Base-by-base conservation (phyloP, 1,139 yeast genomes). In the Trichomonascaceae sp. region DNA sequence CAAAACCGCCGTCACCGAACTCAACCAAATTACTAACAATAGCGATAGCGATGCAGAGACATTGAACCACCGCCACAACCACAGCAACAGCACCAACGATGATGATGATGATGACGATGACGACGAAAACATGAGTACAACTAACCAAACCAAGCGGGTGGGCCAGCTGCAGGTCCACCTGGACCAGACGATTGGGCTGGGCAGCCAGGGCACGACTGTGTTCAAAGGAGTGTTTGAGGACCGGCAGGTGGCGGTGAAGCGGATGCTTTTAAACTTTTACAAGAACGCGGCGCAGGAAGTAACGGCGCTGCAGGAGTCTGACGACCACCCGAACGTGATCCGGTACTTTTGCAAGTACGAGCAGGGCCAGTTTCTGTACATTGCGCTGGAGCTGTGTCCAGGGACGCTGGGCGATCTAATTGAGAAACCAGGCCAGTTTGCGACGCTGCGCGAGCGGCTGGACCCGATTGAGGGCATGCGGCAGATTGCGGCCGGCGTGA, bases 281-380 rank as follows among this genome's bases (percentile, higher is more conserved):
- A 96, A 89, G 50, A 74, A 89, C 39, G 98, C 98, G 3, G 78
- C 87, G n/a, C 94, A 84, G 46, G 98, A 89, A 52, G 93, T 92
- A 9, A 68, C 79, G 18, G 58, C 87, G 16, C 59, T 89, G 28
- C 94, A 89, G 41, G 96, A 87, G 52, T 81, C 94, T 56, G 99
- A 89, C 50, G 95, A 85, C 53, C 97, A 89, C 54, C 93, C 96
- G 1, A 92, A 89, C 52, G 97, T 89, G 13, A 74, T 92, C 15
- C 64, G 98, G 36, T 89, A 89, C 53, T 89, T 75, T 52, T 89
- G 95, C 57, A 85, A 93, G 17, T 93, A 89, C 52, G 75, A 80
- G 29, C 77, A 81, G 28, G 94, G 84, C 40, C 74, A 79, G 50
- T 89, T 89, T 51, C 60, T 89, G 38, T 89, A 84, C 57, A 89